Base-by-base conservation (phyloP, 768 basidiomycete genomes). In the Rubroboletus pulcherrimus region DNA sequence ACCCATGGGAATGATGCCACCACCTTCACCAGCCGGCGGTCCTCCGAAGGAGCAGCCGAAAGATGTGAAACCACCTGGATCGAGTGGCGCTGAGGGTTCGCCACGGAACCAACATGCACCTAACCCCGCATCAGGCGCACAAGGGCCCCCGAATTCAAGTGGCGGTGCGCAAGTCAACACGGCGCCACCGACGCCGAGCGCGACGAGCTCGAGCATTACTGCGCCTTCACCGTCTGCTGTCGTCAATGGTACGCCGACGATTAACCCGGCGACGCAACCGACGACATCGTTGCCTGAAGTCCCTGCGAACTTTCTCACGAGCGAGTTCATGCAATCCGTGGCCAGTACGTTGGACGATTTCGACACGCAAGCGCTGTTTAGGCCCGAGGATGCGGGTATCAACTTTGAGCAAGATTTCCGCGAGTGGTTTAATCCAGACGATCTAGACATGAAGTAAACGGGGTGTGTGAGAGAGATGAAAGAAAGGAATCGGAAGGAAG, bases 391-490 rank as follows among this genome's bases (percentile, higher is more conserved):
- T 2, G 74, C 80, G 55, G 57, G 57, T 0, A 70, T 87, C 65
- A 82, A 85, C 63, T 87, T 87, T 60, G 87, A 87, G 68, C 75
- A 85, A 64, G 87, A 87, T 63, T 89, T 89, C 70, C 83, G 84
- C 53, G 83, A 86, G 63, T 89, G 86, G 86, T 87, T 89, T 61
- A 85, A 83, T 65, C 79, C 78, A 7, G 80, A 84, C 30, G 70
- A 71, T 58, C 42, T 71, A 55, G 70, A 69, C 1, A 61, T 71
- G 52, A 71, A 69, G 60, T 67, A 42, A 59, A 33, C 7, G 15
- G 29, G 26, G 30, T 0, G 34, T 3, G 17, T 19, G 29, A 30
- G 51, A 10, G 37, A 14, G 19, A 31, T 31, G 49, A 21, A 15
- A 34, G 41, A 38, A 37, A 40, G 39, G 55, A 49, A 35, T 48